Evolutionary conservation across 805 yeast species (phyloP), one percentile per base, ranked within the genome.

Genomic region (Pichia deserticola): DNA sequence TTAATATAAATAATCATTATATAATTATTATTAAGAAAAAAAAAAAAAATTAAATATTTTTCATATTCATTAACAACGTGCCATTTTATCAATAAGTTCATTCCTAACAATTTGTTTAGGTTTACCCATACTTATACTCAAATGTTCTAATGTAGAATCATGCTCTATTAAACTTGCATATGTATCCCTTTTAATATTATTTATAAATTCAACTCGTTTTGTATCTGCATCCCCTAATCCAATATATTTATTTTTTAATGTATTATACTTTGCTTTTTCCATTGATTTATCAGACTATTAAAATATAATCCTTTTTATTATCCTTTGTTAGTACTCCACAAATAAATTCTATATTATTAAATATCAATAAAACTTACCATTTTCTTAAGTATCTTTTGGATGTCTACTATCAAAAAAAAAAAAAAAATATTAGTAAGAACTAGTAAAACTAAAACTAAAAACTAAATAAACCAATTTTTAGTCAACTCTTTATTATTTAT

Each of bases 221-320:
- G 95, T 89, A 47, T 80, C 82, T 9, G 89, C 74, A 59, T 80
- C 75, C 0, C 97, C 97, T 1, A 90, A 64, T 1, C 95, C 96
- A 27, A 84, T 70, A 60, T 85, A 81, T 59, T 83, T 79, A 40
- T 79, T 60, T 57, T 81, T 82, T 30, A 45, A 13, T 6, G 40
- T 40, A n/a, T 42, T 36, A 33, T 50, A 50, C 7, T 42, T 11
- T 30, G 20, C 35, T 35, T 45, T 39, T n/a, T 50, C 52, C 13
- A 40, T 49, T 5, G 38, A 15, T 9, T 42, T 42, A 8, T 33
- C 45, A 5, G 45, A 33, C 45, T 42, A 33, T 25, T 20, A 20
- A 20, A 20, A 20, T 20, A 20, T 20, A 20, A 20, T 20, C 20
- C 20, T 20, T 20, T 20, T 20, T 2, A 2, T 20, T 20, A 20